phyloP scores from a whole-genome alignment of 192 early-diverging fungal species.

The Mortierella hygrophila region DNA sequence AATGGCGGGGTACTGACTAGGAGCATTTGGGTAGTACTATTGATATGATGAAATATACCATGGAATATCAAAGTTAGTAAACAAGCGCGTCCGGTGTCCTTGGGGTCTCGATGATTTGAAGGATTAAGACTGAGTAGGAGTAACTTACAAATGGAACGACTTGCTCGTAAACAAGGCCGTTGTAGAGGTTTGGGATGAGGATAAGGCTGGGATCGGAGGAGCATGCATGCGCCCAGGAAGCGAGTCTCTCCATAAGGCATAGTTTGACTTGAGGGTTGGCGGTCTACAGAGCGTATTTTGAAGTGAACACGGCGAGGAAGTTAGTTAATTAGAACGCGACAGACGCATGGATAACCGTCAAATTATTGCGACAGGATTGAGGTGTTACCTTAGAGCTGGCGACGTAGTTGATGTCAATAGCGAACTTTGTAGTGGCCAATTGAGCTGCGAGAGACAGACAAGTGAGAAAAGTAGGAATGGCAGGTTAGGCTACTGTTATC shows the following conservation, averaged over 20 bases:
- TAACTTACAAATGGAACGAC: background rate
- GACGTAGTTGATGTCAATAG: background rate
- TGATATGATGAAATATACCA: too few species aligned
- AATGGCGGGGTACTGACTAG: background rate
- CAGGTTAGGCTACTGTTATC: background rate
- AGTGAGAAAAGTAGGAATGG: background rate
- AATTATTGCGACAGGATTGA: background rate
- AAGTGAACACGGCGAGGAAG: background rate
- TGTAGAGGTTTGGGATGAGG: background rate
- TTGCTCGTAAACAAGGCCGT: background rate
- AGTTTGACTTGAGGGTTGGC: background rate
- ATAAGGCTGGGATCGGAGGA: conserved; percentile 1
- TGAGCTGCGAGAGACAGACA: background rate
- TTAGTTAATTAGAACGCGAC: background rate
- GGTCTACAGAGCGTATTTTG: background rate
- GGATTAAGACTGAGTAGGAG: background rate
- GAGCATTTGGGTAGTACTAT: background rate
- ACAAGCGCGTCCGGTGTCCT: too few species aligned
- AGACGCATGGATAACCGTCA: background rate
- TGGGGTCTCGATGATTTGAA: too few species aligned
- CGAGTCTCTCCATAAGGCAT: conserved; percentile 12
- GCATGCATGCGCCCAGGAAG: background rate
- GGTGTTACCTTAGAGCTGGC: background rate
- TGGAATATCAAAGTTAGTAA: background rate
- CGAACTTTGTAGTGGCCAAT: conserved; percentile 13